Percentiles rank a stretch among this genome's conserved stretches.
Evolutionary conservation across 2,329 filamentous ascomycete species (phyloP).

Genomic region (Xylaria sp.): DNA sequence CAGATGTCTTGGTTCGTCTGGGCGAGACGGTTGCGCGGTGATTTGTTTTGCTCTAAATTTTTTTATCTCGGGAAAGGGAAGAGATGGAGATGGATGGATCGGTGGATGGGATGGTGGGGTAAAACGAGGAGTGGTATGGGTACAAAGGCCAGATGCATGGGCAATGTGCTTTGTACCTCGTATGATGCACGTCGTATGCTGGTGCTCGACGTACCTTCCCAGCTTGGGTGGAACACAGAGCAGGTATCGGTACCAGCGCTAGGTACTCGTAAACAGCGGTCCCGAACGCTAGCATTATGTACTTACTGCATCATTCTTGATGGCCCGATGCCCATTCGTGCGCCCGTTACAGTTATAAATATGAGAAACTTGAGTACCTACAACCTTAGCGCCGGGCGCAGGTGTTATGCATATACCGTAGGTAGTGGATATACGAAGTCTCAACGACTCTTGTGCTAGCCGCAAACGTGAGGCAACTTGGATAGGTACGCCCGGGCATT

Average conservation of each 20-base stretch:
- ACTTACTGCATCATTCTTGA: no score
- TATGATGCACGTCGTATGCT: no score
- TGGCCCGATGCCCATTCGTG: no score
- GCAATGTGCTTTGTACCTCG: not conserved
- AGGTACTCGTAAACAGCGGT: no score
- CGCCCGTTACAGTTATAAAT: no score
- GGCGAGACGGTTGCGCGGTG: constrained; percentile 1
- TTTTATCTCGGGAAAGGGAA: not conserved
- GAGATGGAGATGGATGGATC: not conserved
- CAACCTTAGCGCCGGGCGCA: no score
- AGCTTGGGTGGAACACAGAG: no score
- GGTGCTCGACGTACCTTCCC: no score
- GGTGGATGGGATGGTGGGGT: constrained; percentile 11
- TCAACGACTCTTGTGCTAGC: constrained; percentile 7
- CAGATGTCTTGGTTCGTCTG: constrained; percentile 11
- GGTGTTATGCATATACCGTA: not conserved
- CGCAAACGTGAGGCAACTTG: constrained; percentile 8
- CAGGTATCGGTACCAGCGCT: no score
- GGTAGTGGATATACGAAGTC: not conserved
- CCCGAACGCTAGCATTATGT: no score
- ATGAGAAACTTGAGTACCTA: no score
- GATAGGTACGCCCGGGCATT: not conserved
- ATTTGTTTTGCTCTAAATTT: constrained; percentile 1
- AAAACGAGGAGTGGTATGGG: not conserved
- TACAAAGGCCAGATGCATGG: not conserved